Evolutionary conservation across 441 rosid genomes (phyloP), one percentile per base, ranked within the genome.

Genomic region (Corymbia citriodora): DNA sequence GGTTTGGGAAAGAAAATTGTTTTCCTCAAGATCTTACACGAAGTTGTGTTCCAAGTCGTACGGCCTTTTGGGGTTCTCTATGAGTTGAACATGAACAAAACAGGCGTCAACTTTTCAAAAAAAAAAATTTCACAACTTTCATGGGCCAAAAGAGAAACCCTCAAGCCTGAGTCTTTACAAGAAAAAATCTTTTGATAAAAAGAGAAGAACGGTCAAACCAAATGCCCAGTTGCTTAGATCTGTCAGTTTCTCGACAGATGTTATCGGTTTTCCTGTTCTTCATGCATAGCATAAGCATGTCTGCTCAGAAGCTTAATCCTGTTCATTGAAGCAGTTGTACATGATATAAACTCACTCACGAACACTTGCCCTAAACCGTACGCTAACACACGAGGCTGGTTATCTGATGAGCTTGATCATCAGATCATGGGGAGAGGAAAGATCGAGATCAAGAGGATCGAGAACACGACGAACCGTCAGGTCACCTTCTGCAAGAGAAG

Each of bases 381-480:
- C n/a, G 17, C 16, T 74, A 21, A 40, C 7, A 74, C 52, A 23
- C 14, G n/a, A 74, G 52, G 85, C 85, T 74, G 52, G 48, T 74
- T 45, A 74, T 74, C 85, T 74, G 50, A 40, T 40, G 17, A 74
- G n/a, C 49, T 52, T 48, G 83, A 31, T 72, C 54, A 48, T 88
- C 83, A 88, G 89, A 79, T 55, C 50, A 91, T 91, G 97, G 97
- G 97, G 74, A 94, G 97, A 93, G 97, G 96, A 89, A 96, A 96
- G 95, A 95, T 96, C 23, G 97, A 96, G 93, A 96, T 96, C 92
- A 96, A 95, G 94, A 94, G 96, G 94, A 96, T 96, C 63, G 96
- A 95, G 93, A 95, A 96, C 95, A 93, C 97, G 3, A 95, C 96
- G 10, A 96, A 93, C 86, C 95, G 97, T 52, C 97, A 96, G 89